Conservation (phyloP, 2,329 filamentous ascomycete genomes). For the Ceratocystiopsis minuta region DNA sequence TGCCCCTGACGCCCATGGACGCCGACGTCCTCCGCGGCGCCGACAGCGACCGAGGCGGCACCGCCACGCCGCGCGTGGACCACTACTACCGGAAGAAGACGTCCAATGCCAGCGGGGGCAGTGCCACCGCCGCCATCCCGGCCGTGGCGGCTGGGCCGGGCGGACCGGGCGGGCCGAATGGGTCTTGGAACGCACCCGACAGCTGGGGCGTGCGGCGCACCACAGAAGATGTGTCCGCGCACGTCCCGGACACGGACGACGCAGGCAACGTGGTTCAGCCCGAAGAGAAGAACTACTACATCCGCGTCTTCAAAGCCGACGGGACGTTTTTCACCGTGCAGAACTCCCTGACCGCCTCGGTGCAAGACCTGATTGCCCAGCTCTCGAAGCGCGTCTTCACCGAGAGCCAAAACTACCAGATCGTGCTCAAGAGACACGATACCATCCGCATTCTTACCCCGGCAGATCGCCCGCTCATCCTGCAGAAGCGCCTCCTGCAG, state of each 20-base stretch:
- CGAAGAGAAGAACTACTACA: slow-evolving; percentile 76
- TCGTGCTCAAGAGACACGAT: slow-evolving; percentile 86
- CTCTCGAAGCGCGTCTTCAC: slow-evolving; percentile 90
- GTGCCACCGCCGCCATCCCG: neutral
- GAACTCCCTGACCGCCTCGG: slow-evolving; percentile 65
- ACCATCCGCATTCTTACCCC: slow-evolving; percentile 64
- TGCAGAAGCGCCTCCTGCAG: slow-evolving; percentile 80
- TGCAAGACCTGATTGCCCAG: slow-evolving; percentile 72
- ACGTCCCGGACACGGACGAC: slow-evolving; percentile 47
- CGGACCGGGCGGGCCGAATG: slow-evolving; percentile 13
- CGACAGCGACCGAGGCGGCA: slow-evolving; percentile 16
- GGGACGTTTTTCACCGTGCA: slow-evolving; percentile 89
- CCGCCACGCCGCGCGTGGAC: slow-evolving; percentile 4
- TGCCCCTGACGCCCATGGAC: slow-evolving; percentile 54
- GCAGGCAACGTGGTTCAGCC: slow-evolving; percentile 45
- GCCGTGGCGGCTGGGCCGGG: neutral
- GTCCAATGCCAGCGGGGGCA: slow-evolving; percentile 4
- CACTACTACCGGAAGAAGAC: slow-evolving; percentile 7
- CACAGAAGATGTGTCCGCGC: slow-evolving; percentile 43
- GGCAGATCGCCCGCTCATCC: slow-evolving; percentile 65
- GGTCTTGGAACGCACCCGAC: slow-evolving; percentile 82
- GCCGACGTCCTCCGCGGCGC: slow-evolving; percentile 27
- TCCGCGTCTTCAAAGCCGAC: slow-evolving; percentile 86
- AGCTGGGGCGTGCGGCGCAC: slow-evolving; percentile 82
- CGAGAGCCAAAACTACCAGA: slow-evolving; percentile 85